Conservation (phyloP, 805 yeast genomes). For the Yamadazyma scolyti region DNA sequence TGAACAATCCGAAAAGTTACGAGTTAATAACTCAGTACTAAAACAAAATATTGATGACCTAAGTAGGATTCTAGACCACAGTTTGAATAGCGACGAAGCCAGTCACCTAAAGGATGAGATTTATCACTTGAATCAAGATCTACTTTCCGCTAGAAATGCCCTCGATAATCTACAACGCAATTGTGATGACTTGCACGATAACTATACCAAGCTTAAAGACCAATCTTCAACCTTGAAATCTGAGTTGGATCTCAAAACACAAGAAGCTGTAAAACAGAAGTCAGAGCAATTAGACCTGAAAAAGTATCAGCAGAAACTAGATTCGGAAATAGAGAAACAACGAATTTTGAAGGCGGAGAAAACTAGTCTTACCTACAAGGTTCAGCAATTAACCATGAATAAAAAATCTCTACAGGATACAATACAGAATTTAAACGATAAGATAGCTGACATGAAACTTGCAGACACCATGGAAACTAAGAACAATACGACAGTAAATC, state of each 20-base stretch:
- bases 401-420: slow-evolving; percentile 31
- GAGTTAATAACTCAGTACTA: slow-evolving; percentile 13
- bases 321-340: slow-evolving; percentile 41
- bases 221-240: slow-evolving; percentile 20
- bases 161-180: slow-evolving; percentile 15
- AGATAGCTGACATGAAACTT: slow-evolving; percentile 19
- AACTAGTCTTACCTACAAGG: slow-evolving; percentile 35
- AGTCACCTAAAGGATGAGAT: slow-evolving; percentile 16
- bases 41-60: slow-evolving; percentile 7
- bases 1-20: slow-evolving; percentile 18
- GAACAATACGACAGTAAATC: slow-evolving; percentile 3
- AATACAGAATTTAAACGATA: slow-evolving; percentile 36
- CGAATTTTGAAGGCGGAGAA: slow-evolving; percentile 42
- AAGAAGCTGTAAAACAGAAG: slow-evolving; percentile 12
- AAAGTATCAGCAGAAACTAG: slow-evolving; percentile 34
- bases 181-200: slow-evolving; percentile 10
- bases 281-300: slow-evolving; percentile 14
- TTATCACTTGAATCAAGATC: slow-evolving; percentile 19
- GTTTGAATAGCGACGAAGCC: slow-evolving; percentile 7
- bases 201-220: slow-evolving; percentile 16
- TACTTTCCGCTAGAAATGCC: slow-evolving; percentile 17
- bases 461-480: slow-evolving; percentile 12
- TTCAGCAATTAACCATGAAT: slow-evolving; percentile 37
- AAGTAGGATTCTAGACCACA: slow-evolving; percentile 4
- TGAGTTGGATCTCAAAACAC: slow-evolving; percentile 18